Percentiles rank a stretch among this genome's conserved stretches.
Conservation (phyloP, 2,329 filamentous ascomycete genomes). For the Ramularia endophylla region DNA sequence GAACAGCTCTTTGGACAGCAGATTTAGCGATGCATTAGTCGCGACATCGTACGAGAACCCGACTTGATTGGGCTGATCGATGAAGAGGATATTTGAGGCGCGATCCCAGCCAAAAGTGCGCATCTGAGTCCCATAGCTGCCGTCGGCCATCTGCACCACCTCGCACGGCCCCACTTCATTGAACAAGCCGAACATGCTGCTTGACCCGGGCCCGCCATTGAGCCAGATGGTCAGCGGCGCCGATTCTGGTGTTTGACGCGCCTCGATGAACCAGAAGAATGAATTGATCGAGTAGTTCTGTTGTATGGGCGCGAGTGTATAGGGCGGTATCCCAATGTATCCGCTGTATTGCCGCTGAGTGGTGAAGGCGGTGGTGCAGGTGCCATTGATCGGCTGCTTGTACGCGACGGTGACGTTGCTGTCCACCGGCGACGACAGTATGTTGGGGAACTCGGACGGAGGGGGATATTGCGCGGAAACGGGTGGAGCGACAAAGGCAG, state of each 20-base stretch:
- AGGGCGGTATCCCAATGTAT: conserved; percentile 56
- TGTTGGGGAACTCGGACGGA: conserved; percentile 40
- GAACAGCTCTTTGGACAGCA: conserved; percentile 38
- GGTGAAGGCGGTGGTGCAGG: conserved; percentile 58
- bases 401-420: conserved; percentile 61
- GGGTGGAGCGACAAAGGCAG: conserved; percentile 12
- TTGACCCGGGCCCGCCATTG: conserved; percentile 61
- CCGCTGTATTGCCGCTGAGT: conserved; percentile 59
- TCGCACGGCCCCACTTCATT: conserved; percentile 50
- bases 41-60: conserved; percentile 61
- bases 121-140: conserved; percentile 36
- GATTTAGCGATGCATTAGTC: conserved; percentile 52
- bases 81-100: conserved; percentile 53
- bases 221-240: conserved; percentile 58
- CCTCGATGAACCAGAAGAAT: conserved; percentile 59
- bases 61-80: conserved; percentile 63
- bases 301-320: conserved; percentile 39
- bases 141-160: conserved; percentile 38
- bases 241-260: conserved; percentile 42
- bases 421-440: conserved; percentile 57
- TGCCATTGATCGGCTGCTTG: conserved; percentile 54
- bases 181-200: conserved; percentile 61
- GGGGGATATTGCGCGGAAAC: conserved; percentile 36
- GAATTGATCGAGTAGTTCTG: conserved; percentile 56
- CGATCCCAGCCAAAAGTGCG: conserved; percentile 63